These are phyloP conservation scores for Penicillium decumbens DNA, from an alignment of 2,329 filamentous ascomycete species.

Conservation along the genomic window DNA sequence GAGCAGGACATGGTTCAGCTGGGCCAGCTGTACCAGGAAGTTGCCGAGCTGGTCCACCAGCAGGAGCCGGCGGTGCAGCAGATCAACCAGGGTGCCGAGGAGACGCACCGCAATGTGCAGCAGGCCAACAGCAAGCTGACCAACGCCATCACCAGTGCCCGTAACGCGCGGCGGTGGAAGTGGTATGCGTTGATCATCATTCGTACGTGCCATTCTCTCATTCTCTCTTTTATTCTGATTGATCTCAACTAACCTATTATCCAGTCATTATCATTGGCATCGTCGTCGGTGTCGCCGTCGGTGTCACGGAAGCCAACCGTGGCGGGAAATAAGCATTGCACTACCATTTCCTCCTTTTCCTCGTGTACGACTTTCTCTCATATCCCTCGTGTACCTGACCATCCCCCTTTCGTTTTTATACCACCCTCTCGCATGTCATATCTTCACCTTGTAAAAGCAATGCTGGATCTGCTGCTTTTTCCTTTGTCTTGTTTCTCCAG, in stretches of 20 bases:
- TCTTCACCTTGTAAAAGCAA: slow-evolving; percentile 23
- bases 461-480: slow-evolving; percentile 12
- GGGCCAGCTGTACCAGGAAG: slow-evolving; percentile 80
- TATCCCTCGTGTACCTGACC: slow-evolving; percentile 7
- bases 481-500: slow-evolving; percentile 14
- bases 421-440: slow-evolving; percentile 24
- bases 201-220: slow-evolving; percentile 42
- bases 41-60: slow-evolving; percentile 78
- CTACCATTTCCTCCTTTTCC: slow-evolving; percentile 3
- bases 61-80: slow-evolving; percentile 75
- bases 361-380: slow-evolving; percentile 12
- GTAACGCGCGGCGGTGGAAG: slow-evolving; percentile 84
- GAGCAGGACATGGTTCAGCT: slow-evolving; percentile 85
- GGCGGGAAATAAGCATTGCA: slow-evolving; percentile 14
- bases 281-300: slow-evolving; percentile 49
- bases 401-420: slow-evolving; percentile 22
- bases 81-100: slow-evolving; percentile 82
- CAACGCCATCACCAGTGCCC: slow-evolving; percentile 75
- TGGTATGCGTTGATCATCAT: slow-evolving; percentile 85
- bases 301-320: slow-evolving; percentile 38
- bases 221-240: slow-evolving; percentile 2
- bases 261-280: slow-evolving; percentile 53
- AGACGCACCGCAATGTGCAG: slow-evolving; percentile 76
- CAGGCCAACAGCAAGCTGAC: slow-evolving; percentile 81
- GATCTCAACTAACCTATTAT: slow-evolving; percentile 8